Evolutionary conservation across 805 yeast species (phyloP), one percentile per base, ranked within the genome.

Genomic region (Yamadazyma takamatsuzukensis): DNA sequence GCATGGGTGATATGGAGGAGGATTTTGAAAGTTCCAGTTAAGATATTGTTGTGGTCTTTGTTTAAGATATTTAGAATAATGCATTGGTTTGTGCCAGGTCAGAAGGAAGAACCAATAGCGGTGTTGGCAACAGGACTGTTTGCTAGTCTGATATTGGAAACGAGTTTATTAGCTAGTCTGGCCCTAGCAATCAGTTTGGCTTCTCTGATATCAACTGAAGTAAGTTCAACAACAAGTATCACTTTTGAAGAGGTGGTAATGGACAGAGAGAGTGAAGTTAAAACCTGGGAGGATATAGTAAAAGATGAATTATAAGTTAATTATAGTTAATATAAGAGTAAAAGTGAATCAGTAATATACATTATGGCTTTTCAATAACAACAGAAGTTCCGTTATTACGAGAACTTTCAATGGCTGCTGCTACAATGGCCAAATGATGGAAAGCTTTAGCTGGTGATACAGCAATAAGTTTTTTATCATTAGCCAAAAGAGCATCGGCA

Each of bases 381-480:
- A 76, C 74, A 28, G 69, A 54, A 32, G 59, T 55, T 48, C 84
- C 85, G 35, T 70, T 63, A 21, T 69, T 58, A 12, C 62, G 46
- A 23, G 86, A 75, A 37, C 93, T 80, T 44, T 82, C 80, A 22
- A 90, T 61, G 39, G 85, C 83, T 17, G 96, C 97, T 35, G 77
- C 95, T 37, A 90, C 77, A 46, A 86, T 74, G 5, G 96, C 96
- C 56, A 89, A 76, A 59, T 90, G 97, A 59, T 89, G 96, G 78
- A 83, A 89, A 5, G 94, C 87, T 41, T 68, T 72, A 42, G 75
- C 81, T 16, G 96, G 95, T n/a, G 79, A 70, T 25, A 75, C 74
- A 25, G 53, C 62, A 32, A 81, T 59, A 34, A 74, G 43, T 3
- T 64, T 49, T 60, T 83, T 83, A 55, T 84, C 86, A 43, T 76